Evolutionary conservation across 371 early-diverging fungal genomes (phyloP).

Genomic region (Zychaea mexicana): DNA sequence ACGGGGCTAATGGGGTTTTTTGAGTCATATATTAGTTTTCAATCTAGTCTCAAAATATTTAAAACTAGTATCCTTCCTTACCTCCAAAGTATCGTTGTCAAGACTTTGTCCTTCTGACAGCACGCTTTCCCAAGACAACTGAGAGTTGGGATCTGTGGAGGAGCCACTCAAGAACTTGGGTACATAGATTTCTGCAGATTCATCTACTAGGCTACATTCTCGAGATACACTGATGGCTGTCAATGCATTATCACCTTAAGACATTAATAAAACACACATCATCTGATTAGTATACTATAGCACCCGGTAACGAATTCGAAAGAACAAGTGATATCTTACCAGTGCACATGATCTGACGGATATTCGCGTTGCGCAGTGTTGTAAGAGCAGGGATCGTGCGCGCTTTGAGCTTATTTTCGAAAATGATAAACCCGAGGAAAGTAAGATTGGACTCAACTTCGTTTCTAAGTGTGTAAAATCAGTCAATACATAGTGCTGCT

Average conservation of each 20-base stretch:
- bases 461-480: conserved; percentile 54
- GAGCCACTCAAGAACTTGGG: conserved; percentile 59
- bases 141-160: conserved; percentile 53
- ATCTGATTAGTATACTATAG: too few relatives aligned
- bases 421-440: conserved; percentile 96
- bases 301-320: background rate
- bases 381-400: conserved; percentile 84
- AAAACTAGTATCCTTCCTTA: conserved; percentile 26
- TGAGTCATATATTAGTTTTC: background rate
- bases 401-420: conserved; percentile 98
- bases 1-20: conserved; percentile 6
- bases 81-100: conserved; percentile 66
- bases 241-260: conserved; percentile 89
- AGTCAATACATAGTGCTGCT: background rate
- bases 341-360: conserved; percentile 98
- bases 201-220: conserved; percentile 83
- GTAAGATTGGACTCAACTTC: conserved; percentile 86
- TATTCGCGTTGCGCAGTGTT: conserved; percentile 84
- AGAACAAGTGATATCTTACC: conserved; percentile 44
- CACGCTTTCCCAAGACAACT: conserved; percentile 76
- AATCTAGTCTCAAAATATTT: background rate
- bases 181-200: conserved; percentile 55
- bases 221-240: conserved; percentile 97
- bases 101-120: conserved; percentile 59
- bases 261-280: background rate